These are phyloP conservation scores for Candida gigantensis DNA, from an alignment of 1,139 yeast species.

Conservation along the genomic window DNA sequence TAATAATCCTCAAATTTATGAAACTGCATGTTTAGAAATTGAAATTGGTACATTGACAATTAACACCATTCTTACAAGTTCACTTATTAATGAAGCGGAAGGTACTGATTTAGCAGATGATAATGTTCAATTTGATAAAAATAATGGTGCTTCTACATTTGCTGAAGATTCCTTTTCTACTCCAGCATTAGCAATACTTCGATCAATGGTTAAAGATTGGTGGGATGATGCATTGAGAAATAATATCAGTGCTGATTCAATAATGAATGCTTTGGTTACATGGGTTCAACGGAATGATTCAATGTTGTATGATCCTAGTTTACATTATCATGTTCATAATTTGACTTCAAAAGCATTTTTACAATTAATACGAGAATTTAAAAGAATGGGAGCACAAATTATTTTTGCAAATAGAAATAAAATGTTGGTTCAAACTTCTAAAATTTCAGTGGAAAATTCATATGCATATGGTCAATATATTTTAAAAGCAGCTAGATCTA, in stretches of 20 bases:
- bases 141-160: constrained; percentile 53
- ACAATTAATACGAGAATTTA: constrained; percentile 80
- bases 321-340: constrained; percentile 87
- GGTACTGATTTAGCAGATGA: constrained; percentile 77
- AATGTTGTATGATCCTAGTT: constrained; percentile 69
- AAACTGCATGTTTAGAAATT: constrained; percentile 76
- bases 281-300: constrained; percentile 88
- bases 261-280: constrained; percentile 78
- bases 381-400: constrained; percentile 72
- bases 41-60: constrained; percentile 77
- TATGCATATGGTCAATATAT: constrained; percentile 92
- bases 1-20: constrained; percentile 80
- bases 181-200: constrained; percentile 69
- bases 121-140: constrained; percentile 38
- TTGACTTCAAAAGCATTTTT: constrained; percentile 80
- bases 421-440: constrained; percentile 71
- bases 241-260: constrained; percentile 74
- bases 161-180: constrained; percentile 81
- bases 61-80: constrained; percentile 82
- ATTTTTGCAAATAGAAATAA: constrained; percentile 82
- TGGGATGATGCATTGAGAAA: constrained; percentile 87
- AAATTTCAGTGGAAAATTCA: constrained; percentile 80
- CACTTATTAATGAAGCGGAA: constrained; percentile 85
- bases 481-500: constrained; percentile 74
- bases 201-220: constrained; percentile 82